These are phyloP conservation scores for Lentinus brumalis DNA, from an alignment of 768 basidiomycete genomes.

Conservation along the genomic window DNA sequence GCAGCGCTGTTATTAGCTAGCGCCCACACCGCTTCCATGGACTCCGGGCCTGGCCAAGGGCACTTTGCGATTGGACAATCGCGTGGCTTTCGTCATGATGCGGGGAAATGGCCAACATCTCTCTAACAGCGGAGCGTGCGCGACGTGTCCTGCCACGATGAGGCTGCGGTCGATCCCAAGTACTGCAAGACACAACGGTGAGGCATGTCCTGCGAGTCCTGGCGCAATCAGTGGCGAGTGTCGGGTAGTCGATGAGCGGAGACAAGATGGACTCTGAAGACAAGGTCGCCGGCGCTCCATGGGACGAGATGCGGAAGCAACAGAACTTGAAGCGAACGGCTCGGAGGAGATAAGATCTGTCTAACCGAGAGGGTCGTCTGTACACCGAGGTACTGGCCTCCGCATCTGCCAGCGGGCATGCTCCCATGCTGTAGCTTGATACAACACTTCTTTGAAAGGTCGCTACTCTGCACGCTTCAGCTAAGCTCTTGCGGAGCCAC, in stretches of 20 bases:
- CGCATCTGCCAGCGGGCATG: too few relatives aligned
- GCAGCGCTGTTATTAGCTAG: too few relatives aligned
- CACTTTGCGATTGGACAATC: slow-evolving; percentile 11
- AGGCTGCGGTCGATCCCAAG: neutral
- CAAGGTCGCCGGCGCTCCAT: slow-evolving; percentile 1
- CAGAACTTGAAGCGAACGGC: neutral
- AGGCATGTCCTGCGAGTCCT: too few relatives aligned
- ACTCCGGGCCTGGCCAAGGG: too few relatives aligned
- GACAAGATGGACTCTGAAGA: too few relatives aligned
- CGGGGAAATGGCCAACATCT: slow-evolving; percentile 16
- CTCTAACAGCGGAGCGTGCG: neutral
- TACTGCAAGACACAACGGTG: neutral
- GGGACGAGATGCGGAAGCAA: slow-evolving; percentile 6
- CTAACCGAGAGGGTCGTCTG: neutral
- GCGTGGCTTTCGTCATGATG: slow-evolving; percentile 19
- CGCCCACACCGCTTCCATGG: too few relatives aligned
- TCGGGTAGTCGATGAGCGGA: too few relatives aligned
- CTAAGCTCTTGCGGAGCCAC: too few relatives aligned
- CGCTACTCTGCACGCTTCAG: too few relatives aligned
- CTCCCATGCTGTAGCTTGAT: too few relatives aligned
- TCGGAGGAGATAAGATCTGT: slow-evolving; percentile 16
- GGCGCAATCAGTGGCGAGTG: too few relatives aligned
- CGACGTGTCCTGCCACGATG: neutral
- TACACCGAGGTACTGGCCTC: neutral
- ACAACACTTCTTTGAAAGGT: too few relatives aligned